Evolutionary conservation across 306 rosid genomes (phyloP).

Genomic region (Fragaria ananassa): DNA sequence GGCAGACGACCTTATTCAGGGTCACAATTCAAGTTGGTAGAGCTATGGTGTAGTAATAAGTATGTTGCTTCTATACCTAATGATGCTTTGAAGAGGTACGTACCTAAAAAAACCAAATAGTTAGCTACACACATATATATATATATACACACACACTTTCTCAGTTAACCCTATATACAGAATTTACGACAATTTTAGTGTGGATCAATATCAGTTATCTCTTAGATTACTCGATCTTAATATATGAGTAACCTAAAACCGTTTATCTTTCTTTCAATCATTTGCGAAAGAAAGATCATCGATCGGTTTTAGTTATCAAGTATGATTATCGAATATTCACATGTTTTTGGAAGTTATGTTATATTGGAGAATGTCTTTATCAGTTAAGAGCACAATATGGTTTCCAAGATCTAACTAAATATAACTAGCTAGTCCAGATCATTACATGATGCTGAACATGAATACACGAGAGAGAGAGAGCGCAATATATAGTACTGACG

Average conservation of each 20-base stretch:
- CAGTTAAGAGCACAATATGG: too few relatives aligned
- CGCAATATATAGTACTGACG: background rate
- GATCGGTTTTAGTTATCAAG: too few relatives aligned
- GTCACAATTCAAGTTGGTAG: slow-evolving; percentile 8
- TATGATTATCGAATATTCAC: too few relatives aligned
- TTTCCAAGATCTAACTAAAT: background rate
- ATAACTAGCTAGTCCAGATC: background rate
- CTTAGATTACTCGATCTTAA: too few relatives aligned
- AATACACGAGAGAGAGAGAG: background rate
- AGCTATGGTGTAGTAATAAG: background rate
- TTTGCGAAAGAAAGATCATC: too few relatives aligned
- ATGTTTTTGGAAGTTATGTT: too few relatives aligned
- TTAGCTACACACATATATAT: background rate
- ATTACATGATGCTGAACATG: background rate
- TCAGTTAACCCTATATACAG: background rate
- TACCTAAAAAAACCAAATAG: background rate
- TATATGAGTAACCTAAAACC: too few relatives aligned
- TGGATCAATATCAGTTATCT: too few relatives aligned
- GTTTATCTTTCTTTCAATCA: too few relatives aligned
- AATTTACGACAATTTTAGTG: background rate
- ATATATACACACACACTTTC: background rate
- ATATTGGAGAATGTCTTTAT: too few relatives aligned
- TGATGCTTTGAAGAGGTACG: background rate
- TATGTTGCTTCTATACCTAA: background rate
- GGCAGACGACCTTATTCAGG: background rate